Conservation (phyloP, 768 basidiomycete genomes). For the Boletus fagicola region DNA sequence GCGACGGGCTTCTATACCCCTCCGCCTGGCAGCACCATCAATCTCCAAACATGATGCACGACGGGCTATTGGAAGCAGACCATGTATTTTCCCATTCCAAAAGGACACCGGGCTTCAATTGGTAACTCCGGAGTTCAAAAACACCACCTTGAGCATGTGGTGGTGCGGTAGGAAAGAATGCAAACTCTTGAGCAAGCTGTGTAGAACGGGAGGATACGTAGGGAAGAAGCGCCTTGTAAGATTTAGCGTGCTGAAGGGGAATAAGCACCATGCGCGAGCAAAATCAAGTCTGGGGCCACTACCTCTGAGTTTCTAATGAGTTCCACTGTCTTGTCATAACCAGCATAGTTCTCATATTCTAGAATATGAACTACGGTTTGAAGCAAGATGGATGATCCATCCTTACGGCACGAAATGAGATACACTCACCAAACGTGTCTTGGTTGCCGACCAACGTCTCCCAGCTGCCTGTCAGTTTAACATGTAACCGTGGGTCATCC, state of each 20-base stretch:
- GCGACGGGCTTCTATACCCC: constrained; percentile 90
- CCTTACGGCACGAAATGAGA: constrained; percentile 23
- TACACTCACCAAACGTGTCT: constrained; percentile 69
- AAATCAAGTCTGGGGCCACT: constrained; percentile 20
- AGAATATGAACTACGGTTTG: constrained; percentile 58
- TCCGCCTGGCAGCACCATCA: constrained; percentile 55
- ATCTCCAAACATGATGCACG: background rate
- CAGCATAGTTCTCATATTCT: constrained; percentile 92
- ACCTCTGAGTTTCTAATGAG: constrained; percentile 69
- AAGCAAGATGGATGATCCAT: background rate
- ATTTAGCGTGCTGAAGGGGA: constrained; percentile 52
- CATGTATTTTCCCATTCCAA: constrained; percentile 96
- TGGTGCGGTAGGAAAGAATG: constrained; percentile 89
- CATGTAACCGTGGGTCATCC: constrained; percentile 66
- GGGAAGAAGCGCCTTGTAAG: constrained; percentile 76
- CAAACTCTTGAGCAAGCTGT: constrained; percentile 91
- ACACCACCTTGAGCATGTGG: constrained; percentile 86
- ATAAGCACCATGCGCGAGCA: background rate
- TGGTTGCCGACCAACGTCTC: constrained; percentile 88
- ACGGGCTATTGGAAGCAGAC: constrained; percentile 39
- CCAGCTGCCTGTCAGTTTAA: constrained; percentile 93
- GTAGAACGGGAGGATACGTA: constrained; percentile 66
- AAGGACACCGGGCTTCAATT: constrained; percentile 82
- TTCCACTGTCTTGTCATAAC: constrained; percentile 74
- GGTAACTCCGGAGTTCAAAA: constrained; percentile 91